phyloP scores from a whole-genome alignment of 2,329 filamentous ascomycete species.

The Curvularia sp. region DNA sequence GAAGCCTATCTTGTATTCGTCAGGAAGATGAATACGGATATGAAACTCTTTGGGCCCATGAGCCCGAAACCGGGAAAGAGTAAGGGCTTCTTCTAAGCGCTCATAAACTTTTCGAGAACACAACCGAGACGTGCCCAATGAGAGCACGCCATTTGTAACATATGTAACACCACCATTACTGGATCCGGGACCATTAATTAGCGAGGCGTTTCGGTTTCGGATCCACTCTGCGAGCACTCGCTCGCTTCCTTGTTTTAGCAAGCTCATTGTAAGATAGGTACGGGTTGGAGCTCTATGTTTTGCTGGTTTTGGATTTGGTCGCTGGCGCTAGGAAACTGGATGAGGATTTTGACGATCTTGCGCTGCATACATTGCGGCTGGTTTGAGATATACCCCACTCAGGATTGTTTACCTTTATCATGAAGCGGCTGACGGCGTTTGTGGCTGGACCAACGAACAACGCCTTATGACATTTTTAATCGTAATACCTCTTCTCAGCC shows the following conservation, averaged over 20 bases:
- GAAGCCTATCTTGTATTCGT: constrained; percentile 37
- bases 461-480: constrained; percentile 4
- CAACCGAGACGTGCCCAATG: constrained; percentile 4
- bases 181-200: constrained; percentile 1
- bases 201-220: constrained; percentile 8
- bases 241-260: constrained; percentile 4
- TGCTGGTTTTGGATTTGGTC: background rate
- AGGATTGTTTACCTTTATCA: constrained; percentile 5
- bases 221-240: background rate
- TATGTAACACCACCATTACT: constrained; percentile 9
- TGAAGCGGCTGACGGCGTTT: constrained; percentile 1
- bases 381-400: constrained; percentile 21
- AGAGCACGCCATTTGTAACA: constrained; percentile 10
- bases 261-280: constrained; percentile 10
- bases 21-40: constrained; percentile 32
- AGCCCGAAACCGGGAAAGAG: constrained; percentile 18
- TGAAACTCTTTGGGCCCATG: constrained; percentile 34
- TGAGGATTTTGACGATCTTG: constrained; percentile 7
- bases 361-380: constrained; percentile 6
- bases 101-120: background rate
- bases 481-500: constrained; percentile 4
- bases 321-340: constrained; percentile 1
- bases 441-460: constrained; percentile 2
- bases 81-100: constrained; percentile 17
- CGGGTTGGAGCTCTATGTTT: background rate